These are phyloP conservation scores for Syncephalastrum monosporum DNA, from an alignment of 371 early-diverging fungal species.

Conservation along the genomic window DNA sequence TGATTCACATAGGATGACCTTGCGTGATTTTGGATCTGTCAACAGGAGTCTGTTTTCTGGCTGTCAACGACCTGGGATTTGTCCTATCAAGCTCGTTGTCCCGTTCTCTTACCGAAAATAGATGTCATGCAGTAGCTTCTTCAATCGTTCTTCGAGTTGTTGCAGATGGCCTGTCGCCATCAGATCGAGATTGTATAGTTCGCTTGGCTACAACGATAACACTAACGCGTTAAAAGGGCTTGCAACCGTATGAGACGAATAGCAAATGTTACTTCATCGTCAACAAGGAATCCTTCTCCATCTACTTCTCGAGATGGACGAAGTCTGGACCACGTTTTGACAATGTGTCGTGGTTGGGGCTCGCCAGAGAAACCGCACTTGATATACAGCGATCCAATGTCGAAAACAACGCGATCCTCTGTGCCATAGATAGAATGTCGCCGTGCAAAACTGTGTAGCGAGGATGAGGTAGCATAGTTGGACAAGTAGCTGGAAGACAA, in stretches of 20 bases:
- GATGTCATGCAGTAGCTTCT: constrained; percentile 41
- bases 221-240: background rate
- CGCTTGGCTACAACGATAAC: constrained; percentile 23
- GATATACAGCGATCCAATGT: constrained; percentile 80
- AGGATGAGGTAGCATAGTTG: constrained; percentile 32
- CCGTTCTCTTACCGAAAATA: constrained; percentile 37
- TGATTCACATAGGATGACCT: constrained; percentile 85
- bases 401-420: constrained; percentile 86
- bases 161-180: constrained; percentile 38
- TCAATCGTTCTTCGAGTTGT: constrained; percentile 40
- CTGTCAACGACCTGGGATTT: background rate
- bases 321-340: constrained; percentile 53
- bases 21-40: constrained; percentile 83
- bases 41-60: constrained; percentile 55
- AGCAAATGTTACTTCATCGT: constrained; percentile 33
- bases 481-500: constrained; percentile 40
- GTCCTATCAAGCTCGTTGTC: background rate
- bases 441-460: constrained; percentile 46
- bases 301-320: constrained; percentile 27
- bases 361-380: constrained; percentile 92
- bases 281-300: constrained; percentile 46
- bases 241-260: background rate
- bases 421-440: constrained; percentile 67
- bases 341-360: constrained; percentile 71
- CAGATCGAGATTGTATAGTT: constrained; percentile 54